These are phyloP conservation scores for Pleurotus citrinopileatus DNA, from an alignment of 768 basidiomycete species.

Conservation along the genomic window DNA sequence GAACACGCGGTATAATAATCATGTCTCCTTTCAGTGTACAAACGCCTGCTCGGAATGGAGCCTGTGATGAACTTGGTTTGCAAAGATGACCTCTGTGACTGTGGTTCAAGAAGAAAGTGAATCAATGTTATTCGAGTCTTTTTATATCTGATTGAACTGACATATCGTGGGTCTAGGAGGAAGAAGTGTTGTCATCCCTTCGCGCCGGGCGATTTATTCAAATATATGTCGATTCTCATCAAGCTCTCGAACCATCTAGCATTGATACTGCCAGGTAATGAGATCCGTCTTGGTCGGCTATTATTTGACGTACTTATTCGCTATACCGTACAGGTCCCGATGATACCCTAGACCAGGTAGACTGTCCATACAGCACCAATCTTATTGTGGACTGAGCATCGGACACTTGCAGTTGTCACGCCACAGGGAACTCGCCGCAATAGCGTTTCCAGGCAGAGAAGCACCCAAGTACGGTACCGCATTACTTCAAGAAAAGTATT, in stretches of 20 bases:
- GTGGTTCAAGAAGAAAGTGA: slow-evolving; percentile 59
- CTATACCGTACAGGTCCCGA: slow-evolving; percentile 46
- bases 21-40: slow-evolving; percentile 51
- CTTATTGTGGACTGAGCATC: not conserved
- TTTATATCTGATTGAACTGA: not conserved
- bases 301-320: not conserved
- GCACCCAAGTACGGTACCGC: slow-evolving; percentile 61
- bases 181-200: slow-evolving; percentile 40
- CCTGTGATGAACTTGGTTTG: slow-evolving; percentile 69
- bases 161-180: slow-evolving; percentile 25
- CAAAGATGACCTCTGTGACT: slow-evolving; percentile 72
- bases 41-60: slow-evolving; percentile 58
- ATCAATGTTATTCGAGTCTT: slow-evolving; percentile 18
- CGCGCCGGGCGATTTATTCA: slow-evolving; percentile 67
- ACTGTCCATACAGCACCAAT: not conserved
- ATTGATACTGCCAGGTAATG: slow-evolving; percentile 76
- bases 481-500: slow-evolving; percentile 61
- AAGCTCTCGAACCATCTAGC: slow-evolving; percentile 89
- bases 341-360: slow-evolving; percentile 69
- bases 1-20: not conserved
- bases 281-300: not conserved
- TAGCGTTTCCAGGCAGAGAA: slow-evolving; percentile 58
- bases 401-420: slow-evolving; percentile 32
- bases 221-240: slow-evolving; percentile 78
- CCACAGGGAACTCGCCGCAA: slow-evolving; percentile 57